These are phyloP conservation scores for Hyaloscypha variabilis DNA, from an alignment of 495 filamentous ascomycete genomes.

Conservation along the genomic window DNA sequence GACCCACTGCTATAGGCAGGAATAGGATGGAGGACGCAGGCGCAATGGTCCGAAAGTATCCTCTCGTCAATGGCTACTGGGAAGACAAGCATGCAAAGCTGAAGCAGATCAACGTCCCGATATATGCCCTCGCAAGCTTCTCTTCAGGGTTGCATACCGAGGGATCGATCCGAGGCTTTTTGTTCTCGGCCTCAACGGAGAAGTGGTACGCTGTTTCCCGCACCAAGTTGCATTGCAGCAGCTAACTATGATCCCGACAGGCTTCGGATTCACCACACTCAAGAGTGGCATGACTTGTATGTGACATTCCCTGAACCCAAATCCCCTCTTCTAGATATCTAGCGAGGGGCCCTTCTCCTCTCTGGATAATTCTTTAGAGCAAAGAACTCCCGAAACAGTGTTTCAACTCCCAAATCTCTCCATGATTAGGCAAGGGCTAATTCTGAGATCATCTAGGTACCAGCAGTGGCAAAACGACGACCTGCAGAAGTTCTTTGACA, in stretches of 20 bases:
- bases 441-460: too few relatives aligned
- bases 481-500: constrained; percentile 1
- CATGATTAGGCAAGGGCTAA: too few relatives aligned
- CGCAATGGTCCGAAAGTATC: neutral
- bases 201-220: neutral
- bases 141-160: neutral
- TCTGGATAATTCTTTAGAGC: too few relatives aligned
- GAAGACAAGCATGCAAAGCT: neutral
- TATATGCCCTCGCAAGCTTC: neutral
- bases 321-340: too few relatives aligned
- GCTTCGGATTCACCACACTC: neutral
- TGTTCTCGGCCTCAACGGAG: neutral
- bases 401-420: too few relatives aligned
- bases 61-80: constrained; percentile 1
- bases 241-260: neutral
- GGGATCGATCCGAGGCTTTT: neutral
- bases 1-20: neutral
- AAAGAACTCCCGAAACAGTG: too few relatives aligned
- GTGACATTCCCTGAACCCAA: too few relatives aligned
- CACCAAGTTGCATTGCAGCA: neutral
- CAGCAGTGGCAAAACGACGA: too few relatives aligned
- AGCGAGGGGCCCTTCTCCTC: too few relatives aligned
- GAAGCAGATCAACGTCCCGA: neutral
- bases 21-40: neutral
- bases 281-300: neutral